These are phyloP conservation scores for Fusarium liriodendri DNA, from an alignment of 2,329 filamentous ascomycete species.

Conservation along the genomic window DNA sequence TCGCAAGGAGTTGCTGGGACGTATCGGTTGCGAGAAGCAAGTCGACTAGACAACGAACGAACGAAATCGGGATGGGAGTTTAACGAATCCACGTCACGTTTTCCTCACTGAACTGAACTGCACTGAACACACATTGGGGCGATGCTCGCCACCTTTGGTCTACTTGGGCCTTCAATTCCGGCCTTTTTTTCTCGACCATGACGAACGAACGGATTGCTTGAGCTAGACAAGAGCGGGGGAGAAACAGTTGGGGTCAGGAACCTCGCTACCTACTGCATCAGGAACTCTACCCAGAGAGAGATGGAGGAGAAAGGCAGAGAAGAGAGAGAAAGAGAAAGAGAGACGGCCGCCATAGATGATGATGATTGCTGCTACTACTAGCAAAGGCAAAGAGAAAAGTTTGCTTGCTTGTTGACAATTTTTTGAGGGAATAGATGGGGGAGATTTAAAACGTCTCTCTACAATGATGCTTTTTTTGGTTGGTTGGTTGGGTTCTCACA, in stretches of 20 bases:
- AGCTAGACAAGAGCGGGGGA: constrained; percentile 19
- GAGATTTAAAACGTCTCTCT: constrained; percentile 15
- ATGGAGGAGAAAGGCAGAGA: constrained; percentile 19
- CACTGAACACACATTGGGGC: constrained; percentile 22
- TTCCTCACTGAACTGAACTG: constrained; percentile 20
- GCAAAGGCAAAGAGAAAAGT: constrained; percentile 40
- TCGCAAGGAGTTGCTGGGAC: constrained; percentile 82
- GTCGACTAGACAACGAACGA: constrained; percentile 54
- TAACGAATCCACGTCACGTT: constrained; percentile 21
- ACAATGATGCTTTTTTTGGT: background rate
- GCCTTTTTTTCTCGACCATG: constrained; percentile 5
- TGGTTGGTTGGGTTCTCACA: background rate
- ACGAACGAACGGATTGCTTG: background rate
- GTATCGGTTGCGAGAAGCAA: constrained; percentile 87
- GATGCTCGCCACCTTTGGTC: constrained; percentile 21
- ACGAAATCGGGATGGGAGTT: constrained; percentile 29
- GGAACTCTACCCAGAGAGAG: constrained; percentile 25
- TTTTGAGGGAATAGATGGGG: constrained; percentile 19
- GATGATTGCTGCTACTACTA: constrained; percentile 18
- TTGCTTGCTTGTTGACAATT: constrained; percentile 28
- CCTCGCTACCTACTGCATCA: constrained; percentile 24
- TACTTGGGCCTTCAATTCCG: constrained; percentile 10
- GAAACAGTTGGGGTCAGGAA: constrained; percentile 21
- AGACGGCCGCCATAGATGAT: constrained; percentile 39
- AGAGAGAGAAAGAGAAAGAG: constrained; percentile 12